These are phyloP conservation scores for Umbelopsis sp. DNA, from an alignment of 192 early-diverging fungal genomes.

Conservation along the genomic window DNA sequence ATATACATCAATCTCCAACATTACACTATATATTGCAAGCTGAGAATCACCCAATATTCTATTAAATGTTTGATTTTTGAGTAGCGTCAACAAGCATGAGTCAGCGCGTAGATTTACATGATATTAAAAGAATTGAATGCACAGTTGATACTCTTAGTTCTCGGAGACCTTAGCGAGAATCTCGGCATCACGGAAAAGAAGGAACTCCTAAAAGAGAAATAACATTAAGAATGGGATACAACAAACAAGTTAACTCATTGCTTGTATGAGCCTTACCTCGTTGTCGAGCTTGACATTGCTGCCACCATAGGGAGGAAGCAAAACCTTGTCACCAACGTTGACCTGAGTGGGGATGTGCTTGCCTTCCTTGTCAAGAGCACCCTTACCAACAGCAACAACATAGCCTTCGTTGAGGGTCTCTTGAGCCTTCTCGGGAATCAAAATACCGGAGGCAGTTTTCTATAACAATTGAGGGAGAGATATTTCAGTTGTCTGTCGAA, in stretches of 20 bases:
- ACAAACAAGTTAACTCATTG: background rate
- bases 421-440: constrained; percentile 98
- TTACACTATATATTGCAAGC: too few relatives aligned
- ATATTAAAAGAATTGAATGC: constrained; percentile 16
- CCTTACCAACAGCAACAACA: constrained; percentile 94
- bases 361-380: constrained; percentile 86
- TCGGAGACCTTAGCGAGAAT: constrained; percentile 90
- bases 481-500: background rate
- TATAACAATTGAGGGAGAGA: constrained; percentile 33
- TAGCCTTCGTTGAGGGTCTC: constrained; percentile 96
- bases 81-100: background rate
- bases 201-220: constrained; percentile 63
- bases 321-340: constrained; percentile 90
- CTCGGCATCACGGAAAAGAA: constrained; percentile 92
- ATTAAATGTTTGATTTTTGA: background rate
- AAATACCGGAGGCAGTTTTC: constrained; percentile 95
- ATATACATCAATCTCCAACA: too few relatives aligned
- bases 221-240: background rate
- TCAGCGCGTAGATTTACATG: constrained; percentile 15
- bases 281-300: constrained; percentile 88
- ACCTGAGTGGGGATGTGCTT: constrained; percentile 79
- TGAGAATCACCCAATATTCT: background rate
- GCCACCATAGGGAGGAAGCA: constrained; percentile 96
- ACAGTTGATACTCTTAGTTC: constrained; percentile 16
- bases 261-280: constrained; percentile 47